Conservation (phyloP, 805 yeast genomes). For the Saccharomycopsis schoenii region DNA sequence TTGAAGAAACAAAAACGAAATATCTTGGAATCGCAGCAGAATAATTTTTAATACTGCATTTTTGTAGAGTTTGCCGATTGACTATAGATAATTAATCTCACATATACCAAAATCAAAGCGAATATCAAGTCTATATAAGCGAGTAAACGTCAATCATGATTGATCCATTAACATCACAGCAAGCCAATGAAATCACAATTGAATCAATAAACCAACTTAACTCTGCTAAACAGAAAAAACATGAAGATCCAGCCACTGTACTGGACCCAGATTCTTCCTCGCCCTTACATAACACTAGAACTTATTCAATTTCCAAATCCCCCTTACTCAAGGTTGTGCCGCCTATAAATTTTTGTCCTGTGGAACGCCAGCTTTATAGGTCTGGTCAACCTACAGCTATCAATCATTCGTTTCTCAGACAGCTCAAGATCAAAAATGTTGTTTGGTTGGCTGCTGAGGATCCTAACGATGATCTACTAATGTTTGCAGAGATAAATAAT, state of each 20-base stretch:
- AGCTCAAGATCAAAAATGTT: slow-evolving; percentile 65
- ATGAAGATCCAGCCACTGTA: background rate
- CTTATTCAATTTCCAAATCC: slow-evolving; percentile 34
- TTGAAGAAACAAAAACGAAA: too few species aligned
- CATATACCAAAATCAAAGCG: too few species aligned
- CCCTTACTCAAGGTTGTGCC: slow-evolving; percentile 73
- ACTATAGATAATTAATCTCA: too few species aligned
- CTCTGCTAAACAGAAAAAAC: background rate
- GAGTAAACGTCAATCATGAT: background rate
- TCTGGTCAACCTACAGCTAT: slow-evolving; percentile 94
- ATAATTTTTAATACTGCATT: too few species aligned
- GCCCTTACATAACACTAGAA: slow-evolving; percentile 1
- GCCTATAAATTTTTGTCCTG: slow-evolving; percentile 92
- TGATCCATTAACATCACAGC: background rate
- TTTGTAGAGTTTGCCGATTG: too few species aligned
- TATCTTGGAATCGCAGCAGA: too few species aligned
- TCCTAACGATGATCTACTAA: slow-evolving; percentile 80
- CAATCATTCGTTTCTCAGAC: slow-evolving; percentile 75
- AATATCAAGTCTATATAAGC: background rate
- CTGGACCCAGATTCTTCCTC: background rate
- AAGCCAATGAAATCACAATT: slow-evolving; percentile 1
- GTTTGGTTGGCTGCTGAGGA: slow-evolving; percentile 95
- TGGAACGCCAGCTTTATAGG: slow-evolving; percentile 75
- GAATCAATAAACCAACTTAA: slow-evolving; percentile 6
- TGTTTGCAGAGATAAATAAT: slow-evolving; percentile 63